A percentile compares a stretch with the other conserved stretches of the same genome.
phyloP scores from a whole-genome alignment of 2,329 filamentous ascomycete genomes.

The Aspergillus hortae region DNA sequence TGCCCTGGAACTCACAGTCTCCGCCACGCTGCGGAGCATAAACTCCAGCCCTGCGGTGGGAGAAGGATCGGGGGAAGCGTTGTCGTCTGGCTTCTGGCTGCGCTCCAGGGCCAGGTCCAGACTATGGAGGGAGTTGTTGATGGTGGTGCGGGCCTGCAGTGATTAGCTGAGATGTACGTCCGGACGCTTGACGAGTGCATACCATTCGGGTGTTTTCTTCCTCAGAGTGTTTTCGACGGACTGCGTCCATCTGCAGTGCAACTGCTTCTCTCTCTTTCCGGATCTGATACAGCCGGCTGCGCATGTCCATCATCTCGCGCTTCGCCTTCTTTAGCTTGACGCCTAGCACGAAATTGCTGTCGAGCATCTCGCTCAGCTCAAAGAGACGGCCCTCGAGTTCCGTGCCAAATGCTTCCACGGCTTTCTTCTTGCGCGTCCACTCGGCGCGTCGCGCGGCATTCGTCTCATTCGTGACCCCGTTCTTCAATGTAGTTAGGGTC shows the following conservation, averaged over 20 bases:
- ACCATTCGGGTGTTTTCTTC: slow-evolving; percentile 37
- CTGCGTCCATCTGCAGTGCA: slow-evolving; percentile 49
- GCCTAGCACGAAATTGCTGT: slow-evolving; percentile 47
- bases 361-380: slow-evolving; percentile 50
- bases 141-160: slow-evolving; percentile 33
- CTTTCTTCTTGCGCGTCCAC: slow-evolving; percentile 44
- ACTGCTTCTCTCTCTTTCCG: slow-evolving; percentile 48
- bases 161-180: background rate
- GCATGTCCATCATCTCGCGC: slow-evolving; percentile 43
- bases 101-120: slow-evolving; percentile 42
- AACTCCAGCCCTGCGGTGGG: slow-evolving; percentile 39
- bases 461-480: slow-evolving; percentile 37
- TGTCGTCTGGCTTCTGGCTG: slow-evolving; percentile 25
- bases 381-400: slow-evolving; percentile 50
- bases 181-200: slow-evolving; percentile 4
- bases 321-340: slow-evolving; percentile 44
- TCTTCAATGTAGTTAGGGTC: slow-evolving; percentile 41
- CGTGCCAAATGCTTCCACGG: slow-evolving; percentile 46
- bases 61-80: slow-evolving; percentile 10
- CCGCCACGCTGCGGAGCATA: slow-evolving; percentile 39
- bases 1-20: slow-evolving; percentile 38
- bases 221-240: slow-evolving; percentile 40
- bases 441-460: slow-evolving; percentile 38
- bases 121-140: slow-evolving; percentile 42
- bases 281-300: slow-evolving; percentile 47